Percentiles rank a stretch among this genome's conserved stretches.
Evolutionary conservation across 2,329 filamentous ascomycete species (phyloP).

Genomic region (Nemania serpens): DNA sequence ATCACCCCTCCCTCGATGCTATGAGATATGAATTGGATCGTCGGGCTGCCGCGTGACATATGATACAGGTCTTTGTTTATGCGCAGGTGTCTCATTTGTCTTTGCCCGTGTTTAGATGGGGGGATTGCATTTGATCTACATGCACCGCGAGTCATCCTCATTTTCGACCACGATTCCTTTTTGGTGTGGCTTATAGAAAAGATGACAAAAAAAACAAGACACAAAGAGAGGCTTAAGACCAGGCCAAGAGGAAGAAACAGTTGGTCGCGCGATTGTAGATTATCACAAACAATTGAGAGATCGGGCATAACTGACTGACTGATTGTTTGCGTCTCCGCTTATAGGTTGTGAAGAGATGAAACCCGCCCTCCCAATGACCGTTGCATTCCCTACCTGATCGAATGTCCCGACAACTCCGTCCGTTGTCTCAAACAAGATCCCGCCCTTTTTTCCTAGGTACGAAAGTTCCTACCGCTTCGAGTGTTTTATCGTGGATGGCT

Average conservation of each 20-base stretch:
- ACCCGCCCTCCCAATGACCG: conserved; percentile 11
- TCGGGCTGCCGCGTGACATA: conserved; percentile 24
- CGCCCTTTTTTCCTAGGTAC: too few species aligned
- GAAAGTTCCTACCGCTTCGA: too few species aligned
- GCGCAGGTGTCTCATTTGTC: conserved; percentile 28
- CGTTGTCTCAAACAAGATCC: too few species aligned
- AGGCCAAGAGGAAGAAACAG: conserved; percentile 23
- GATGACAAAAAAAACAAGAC: conserved; percentile 19
- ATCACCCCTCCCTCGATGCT: conserved; percentile 45
- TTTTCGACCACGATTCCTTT: conserved; percentile 21
- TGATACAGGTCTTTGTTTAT: conserved; percentile 27
- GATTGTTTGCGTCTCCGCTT: conserved; percentile 34
- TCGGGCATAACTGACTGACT: conserved; percentile 34
- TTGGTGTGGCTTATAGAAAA: conserved; percentile 35
- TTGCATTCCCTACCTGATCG: conserved; percentile 8
- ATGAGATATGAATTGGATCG: conserved; percentile 24
- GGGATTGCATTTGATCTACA: conserved; percentile 17
- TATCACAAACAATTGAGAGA: conserved; percentile 29
- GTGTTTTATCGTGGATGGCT: too few species aligned
- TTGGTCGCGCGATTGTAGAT: conserved; percentile 24
- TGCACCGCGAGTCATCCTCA: conserved; percentile 12
- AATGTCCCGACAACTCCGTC: conserved; percentile 8
- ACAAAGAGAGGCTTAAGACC: conserved; percentile 23
- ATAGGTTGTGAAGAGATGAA: conserved; percentile 41
- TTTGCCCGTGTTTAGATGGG: conserved; percentile 23